Conservation (phyloP, 768 basidiomycete genomes). For the Paxillus involutus region DNA sequence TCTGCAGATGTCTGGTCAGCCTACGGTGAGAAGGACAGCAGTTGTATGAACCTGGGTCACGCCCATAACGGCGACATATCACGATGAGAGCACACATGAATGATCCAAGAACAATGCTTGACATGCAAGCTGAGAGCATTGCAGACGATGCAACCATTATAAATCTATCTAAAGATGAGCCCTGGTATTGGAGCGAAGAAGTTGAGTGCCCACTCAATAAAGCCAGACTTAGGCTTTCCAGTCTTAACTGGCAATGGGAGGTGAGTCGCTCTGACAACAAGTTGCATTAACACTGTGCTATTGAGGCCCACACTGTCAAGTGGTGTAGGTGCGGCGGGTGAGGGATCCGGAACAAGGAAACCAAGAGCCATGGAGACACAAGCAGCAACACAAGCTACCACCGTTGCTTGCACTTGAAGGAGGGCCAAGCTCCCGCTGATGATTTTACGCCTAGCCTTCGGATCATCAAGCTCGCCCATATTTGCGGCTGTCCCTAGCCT, state of each 20-base stretch:
- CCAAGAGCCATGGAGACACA: slow-evolving; percentile 75
- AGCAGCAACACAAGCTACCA: slow-evolving; percentile 86
- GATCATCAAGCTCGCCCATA: slow-evolving; percentile 86
- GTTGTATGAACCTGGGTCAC: slow-evolving; percentile 72
- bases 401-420: slow-evolving; percentile 90
- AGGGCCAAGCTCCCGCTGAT: slow-evolving; percentile 82
- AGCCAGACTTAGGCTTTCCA: slow-evolving; percentile 35
- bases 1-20: slow-evolving; percentile 44
- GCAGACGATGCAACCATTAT: slow-evolving; percentile 74
- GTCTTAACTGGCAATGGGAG: slow-evolving; percentile 24
- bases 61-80: slow-evolving; percentile 67
- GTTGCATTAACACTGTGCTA: slow-evolving; percentile 1
- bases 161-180: slow-evolving; percentile 47
- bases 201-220: slow-evolving; percentile 34
- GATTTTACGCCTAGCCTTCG: slow-evolving; percentile 56
- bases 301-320: slow-evolving; percentile 10
- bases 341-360: slow-evolving; percentile 47
- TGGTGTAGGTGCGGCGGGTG: slow-evolving; percentile 3
- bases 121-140: slow-evolving; percentile 80
- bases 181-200: neutral
- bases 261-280: slow-evolving; percentile 19
- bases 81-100: slow-evolving; percentile 91
- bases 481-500: slow-evolving; percentile 94
- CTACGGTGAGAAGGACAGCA: neutral
- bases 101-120: slow-evolving; percentile 78